phyloP scores from a whole-genome alignment of 2,329 filamentous ascomycete genomes.

The Arthrobotrys musiformis region DNA sequence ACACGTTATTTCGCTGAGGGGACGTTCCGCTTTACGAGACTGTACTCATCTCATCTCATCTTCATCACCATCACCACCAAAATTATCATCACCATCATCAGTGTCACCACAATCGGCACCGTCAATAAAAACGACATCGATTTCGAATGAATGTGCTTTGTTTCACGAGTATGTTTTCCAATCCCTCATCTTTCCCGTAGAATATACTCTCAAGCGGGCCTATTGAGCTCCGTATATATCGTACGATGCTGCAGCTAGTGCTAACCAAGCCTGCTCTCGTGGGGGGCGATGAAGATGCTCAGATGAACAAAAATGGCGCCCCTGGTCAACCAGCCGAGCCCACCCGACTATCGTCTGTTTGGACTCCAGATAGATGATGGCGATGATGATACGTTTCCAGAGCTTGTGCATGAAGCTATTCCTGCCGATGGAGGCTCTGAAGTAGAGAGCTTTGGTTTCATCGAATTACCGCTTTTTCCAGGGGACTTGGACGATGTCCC shows the following conservation, averaged over 20 bases:
- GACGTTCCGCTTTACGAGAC: too few relatives aligned
- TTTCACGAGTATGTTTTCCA: background rate
- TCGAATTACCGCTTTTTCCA: background rate
- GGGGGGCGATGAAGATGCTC: too few relatives aligned
- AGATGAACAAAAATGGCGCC: background rate
- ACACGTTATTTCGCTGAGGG: too few relatives aligned
- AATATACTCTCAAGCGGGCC: too few relatives aligned
- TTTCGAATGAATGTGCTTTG: too few relatives aligned
- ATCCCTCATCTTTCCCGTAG: too few relatives aligned
- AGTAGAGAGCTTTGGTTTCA: background rate
- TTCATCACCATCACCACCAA: background rate
- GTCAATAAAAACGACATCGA: too few relatives aligned
- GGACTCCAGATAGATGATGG: background rate
- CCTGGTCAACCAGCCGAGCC: background rate
- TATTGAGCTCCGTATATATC: too few relatives aligned
- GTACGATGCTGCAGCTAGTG: too few relatives aligned
- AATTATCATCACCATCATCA: background rate
- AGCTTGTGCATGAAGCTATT: background rate
- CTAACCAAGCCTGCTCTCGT: too few relatives aligned
- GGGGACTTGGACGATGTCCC: background rate
- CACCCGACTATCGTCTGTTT: background rate
- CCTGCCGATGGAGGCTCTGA: background rate
- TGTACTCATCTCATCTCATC: background rate
- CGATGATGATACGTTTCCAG: too few relatives aligned
- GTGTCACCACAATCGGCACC: too few relatives aligned